These are phyloP conservation scores for Sporothrix luriei DNA, from an alignment of 2,329 filamentous ascomycete genomes.

Conservation along the genomic window DNA sequence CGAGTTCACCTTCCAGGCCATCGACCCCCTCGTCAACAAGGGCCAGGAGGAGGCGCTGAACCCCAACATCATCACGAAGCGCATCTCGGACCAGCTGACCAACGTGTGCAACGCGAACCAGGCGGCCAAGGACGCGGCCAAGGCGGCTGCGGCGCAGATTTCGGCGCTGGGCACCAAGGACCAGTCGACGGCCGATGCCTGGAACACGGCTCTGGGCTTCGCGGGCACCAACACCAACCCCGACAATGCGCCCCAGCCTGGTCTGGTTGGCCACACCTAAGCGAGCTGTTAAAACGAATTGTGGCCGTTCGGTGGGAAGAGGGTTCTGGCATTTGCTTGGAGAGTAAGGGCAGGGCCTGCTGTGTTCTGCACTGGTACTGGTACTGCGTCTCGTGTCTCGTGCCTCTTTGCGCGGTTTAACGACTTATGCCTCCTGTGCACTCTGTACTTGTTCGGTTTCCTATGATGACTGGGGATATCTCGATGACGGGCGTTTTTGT, in stretches of 20 bases:
- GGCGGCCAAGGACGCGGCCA: slow-evolving; percentile 59
- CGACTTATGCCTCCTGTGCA: not conserved
- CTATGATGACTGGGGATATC: not conserved
- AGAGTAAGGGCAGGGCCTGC: slow-evolving; percentile 2
- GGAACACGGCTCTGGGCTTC: slow-evolving; percentile 49
- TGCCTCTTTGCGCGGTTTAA: slow-evolving; percentile 3
- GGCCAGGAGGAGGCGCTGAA: slow-evolving; percentile 69
- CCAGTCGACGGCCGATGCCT: slow-evolving; percentile 45
- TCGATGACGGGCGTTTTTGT: not conserved
- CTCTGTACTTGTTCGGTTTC: slow-evolving; percentile 8
- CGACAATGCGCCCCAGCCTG: slow-evolving; percentile 45
- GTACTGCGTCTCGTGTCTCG: slow-evolving; percentile 1
- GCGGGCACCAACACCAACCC: slow-evolving; percentile 46
- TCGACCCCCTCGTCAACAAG: slow-evolving; percentile 62
- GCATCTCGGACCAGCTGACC: slow-evolving; percentile 68
- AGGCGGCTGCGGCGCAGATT: slow-evolving; percentile 52
- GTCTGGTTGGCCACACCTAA: slow-evolving; percentile 46
- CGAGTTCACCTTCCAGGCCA: slow-evolving; percentile 70
- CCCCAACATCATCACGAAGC: slow-evolving; percentile 73
- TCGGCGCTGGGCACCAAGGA: slow-evolving; percentile 43
- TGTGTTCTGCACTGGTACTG: slow-evolving; percentile 14
- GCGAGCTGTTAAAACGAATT: not conserved
- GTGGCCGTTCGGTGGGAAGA: not conserved
- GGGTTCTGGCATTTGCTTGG: not conserved
- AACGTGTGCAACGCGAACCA: slow-evolving; percentile 67